Base-by-base conservation (phyloP, 108 stramenopile genomes). In the Pelagomonas calceolata region DNA sequence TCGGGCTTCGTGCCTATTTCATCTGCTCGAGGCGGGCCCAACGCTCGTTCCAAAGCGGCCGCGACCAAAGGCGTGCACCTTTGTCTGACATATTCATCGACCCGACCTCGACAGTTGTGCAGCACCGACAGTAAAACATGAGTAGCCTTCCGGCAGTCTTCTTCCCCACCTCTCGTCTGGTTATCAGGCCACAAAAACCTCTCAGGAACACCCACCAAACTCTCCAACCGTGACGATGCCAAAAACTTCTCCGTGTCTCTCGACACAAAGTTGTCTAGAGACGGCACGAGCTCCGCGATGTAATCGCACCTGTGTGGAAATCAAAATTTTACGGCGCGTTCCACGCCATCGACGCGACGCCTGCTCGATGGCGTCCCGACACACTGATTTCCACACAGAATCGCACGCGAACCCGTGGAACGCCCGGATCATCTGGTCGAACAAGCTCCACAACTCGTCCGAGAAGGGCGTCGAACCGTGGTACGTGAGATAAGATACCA, bases 401-500 rank as follows among this genome's bases (percentile, higher is more conserved):
- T n/a, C n/a, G 76, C 89, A 95, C 0, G 97, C 97, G 88, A 88
- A 98, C 68, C 90, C 82, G 66, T 96, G 86, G 80, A 94, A 94
- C 10, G 94, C 90, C 26, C 83, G 60, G 72, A 94, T 92, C 21
- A 98, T 77, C 43, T 91, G 88, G 30, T 94, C 93, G 82, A 95
- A 98, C 17, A 89, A 82, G 71, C 89, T 83, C 97, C 97, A 98
- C 63, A 98, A 73, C 68, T 85, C 87, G 34, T 83, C 84, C 34
- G 94, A 91, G 64, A 98, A 83, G 44, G 51, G 14, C 21, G 80
- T 69, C 18, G 74, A 80, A 46, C 90, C 91, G 81, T 92, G 94
- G 77, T 93, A 97, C 34, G 94, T 94, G 65, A 97, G 82, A 80
- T 92, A 93, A 10, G 92, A 91, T 70, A 97, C 74, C 34, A 95